These are phyloP conservation scores for Pseudogymnoascus sp. DNA, from an alignment of 2,329 filamentous ascomycete genomes.

Conservation along the genomic window DNA sequence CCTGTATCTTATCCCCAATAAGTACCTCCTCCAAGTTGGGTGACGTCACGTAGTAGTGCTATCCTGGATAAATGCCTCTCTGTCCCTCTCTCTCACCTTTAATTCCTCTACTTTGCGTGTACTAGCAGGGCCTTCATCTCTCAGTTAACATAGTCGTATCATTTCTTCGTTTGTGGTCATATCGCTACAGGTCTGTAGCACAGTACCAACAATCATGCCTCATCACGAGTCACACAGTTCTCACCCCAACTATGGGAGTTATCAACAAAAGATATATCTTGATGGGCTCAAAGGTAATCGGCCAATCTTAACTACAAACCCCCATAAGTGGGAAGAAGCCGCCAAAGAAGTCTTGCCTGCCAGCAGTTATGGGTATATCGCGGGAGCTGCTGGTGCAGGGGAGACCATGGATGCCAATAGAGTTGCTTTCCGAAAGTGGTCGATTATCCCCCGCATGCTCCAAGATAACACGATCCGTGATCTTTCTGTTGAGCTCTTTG, in stretches of 20 bases:
- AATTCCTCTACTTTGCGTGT: background rate
- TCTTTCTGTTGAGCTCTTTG: conserved; percentile 49
- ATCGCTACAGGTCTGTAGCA: background rate
- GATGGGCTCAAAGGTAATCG: background rate
- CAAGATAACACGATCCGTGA: conserved; percentile 52
- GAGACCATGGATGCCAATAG: conserved; percentile 38
- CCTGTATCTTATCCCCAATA: too few relatives aligned
- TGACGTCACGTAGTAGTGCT: background rate
- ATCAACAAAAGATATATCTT: background rate
- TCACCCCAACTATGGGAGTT: background rate
- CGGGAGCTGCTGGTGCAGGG: background rate
- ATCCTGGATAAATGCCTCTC: background rate
- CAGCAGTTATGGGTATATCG: background rate
- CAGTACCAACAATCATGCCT: background rate
- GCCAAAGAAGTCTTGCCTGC: background rate
- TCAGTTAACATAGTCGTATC: background rate
- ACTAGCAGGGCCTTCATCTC: background rate
- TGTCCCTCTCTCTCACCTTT: background rate
- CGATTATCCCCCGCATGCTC: conserved; percentile 52
- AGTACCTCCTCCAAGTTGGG: background rate
- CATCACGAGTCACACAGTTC: background rate
- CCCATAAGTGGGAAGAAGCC: background rate
- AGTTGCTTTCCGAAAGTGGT: conserved; percentile 55
- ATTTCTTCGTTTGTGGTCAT: background rate
- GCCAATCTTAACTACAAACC: background rate